Evolutionary conservation across 495 filamentous ascomycete species (phyloP).

Genomic region (Hypoxylon crocopeplum): DNA sequence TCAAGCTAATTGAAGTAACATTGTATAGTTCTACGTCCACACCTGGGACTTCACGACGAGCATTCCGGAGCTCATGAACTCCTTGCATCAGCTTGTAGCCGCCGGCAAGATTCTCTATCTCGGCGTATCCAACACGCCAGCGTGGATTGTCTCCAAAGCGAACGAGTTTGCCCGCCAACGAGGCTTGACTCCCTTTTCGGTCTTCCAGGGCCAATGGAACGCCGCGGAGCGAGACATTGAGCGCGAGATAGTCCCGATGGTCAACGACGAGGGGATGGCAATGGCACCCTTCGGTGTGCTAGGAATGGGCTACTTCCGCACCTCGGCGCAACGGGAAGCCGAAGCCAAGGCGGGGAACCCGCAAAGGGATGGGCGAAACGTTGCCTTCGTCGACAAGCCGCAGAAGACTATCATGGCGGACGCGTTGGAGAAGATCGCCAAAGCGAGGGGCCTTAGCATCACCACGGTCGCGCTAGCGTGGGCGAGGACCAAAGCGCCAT

Average conservation of each 20-base stretch:
- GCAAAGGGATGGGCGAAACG: constrained; percentile 44
- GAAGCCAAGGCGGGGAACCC: background rate
- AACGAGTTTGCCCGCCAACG: constrained; percentile 66
- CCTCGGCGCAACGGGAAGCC: constrained; percentile 19
- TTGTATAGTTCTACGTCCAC: constrained; percentile 50
- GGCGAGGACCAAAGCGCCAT: constrained; percentile 67
- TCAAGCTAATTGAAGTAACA: background rate
- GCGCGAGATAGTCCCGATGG: constrained; percentile 67
- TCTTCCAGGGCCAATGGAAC: constrained; percentile 65
- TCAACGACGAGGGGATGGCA: constrained; percentile 64
- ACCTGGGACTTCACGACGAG: constrained; percentile 64
- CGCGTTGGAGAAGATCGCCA: constrained; percentile 60
- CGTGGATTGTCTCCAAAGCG: constrained; percentile 64
- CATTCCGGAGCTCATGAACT: constrained; percentile 68
- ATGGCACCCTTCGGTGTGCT: constrained; percentile 62
- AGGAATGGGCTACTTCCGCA: constrained; percentile 60
- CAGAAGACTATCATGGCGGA: constrained; percentile 46
- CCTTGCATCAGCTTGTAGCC: constrained; percentile 57
- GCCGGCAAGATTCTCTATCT: constrained; percentile 67
- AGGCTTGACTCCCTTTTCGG: constrained; percentile 58
- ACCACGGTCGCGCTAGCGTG: constrained; percentile 67
- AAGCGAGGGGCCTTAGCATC: constrained; percentile 48
- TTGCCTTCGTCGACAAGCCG: constrained; percentile 45
- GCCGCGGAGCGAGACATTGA: constrained; percentile 62
- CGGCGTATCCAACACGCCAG: constrained; percentile 65